phyloP scores from a whole-genome alignment of 106 monocot genomes.

The Acorus calamus region DNA sequence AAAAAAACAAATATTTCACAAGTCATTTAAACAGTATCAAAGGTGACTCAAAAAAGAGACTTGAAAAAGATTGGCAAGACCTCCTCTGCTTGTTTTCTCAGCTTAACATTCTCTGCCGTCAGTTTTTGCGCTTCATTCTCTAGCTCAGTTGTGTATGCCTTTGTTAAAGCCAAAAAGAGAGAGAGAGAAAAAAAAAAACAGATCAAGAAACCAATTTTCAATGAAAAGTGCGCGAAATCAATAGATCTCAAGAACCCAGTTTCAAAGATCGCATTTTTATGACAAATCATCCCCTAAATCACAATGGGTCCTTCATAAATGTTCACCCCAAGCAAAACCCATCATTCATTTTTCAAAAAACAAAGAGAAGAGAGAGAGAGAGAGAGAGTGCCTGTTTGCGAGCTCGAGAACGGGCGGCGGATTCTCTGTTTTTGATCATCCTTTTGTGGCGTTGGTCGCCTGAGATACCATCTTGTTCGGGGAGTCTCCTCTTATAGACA shows the following conservation, averaged over 20 bases:
- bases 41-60: not conserved
- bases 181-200: no score
- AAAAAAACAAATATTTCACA: not conserved
- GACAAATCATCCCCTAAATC: no score
- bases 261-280: no score
- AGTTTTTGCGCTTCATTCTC: not conserved
- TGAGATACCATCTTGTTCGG: no score
- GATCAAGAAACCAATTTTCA: not conserved
- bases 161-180: not conserved
- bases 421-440: not conserved
- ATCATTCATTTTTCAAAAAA: no score
- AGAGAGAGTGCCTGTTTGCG: not conserved
- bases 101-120: not conserved
- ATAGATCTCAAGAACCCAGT: not conserved
- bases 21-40: not conserved
- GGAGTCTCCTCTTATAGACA: no score
- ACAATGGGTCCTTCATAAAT: no score
- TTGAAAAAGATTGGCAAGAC: not conserved
- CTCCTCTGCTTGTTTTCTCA: not conserved
- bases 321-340: no score
- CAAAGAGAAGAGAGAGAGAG: not conserved
- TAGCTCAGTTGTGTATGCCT: slow-evolving; percentile 1
- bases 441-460: not conserved
- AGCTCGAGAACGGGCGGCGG: not conserved
- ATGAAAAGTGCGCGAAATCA: not conserved